Evolutionary conservation across 257 asterid genomes (phyloP), one percentile per base, ranked within the genome.

Genomic region (Fraxinus americana): DNA sequence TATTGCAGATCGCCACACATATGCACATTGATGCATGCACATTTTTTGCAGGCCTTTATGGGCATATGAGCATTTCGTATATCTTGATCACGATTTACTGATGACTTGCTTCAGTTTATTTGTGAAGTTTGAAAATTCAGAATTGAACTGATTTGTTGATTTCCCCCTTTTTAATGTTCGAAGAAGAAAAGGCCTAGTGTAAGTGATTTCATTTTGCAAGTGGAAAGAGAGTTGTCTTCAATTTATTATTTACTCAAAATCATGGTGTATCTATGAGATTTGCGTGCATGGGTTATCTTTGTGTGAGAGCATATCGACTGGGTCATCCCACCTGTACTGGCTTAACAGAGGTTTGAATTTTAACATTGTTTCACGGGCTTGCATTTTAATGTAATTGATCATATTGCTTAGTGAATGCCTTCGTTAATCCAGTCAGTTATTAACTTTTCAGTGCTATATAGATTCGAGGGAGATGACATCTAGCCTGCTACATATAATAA

Each of bases 21-120:
- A 23, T 68, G 80, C 7, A 70, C 57, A 78, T 78, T 70, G 73
- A 70, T 76, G 78, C 73, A 69, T 79, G 78, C 74, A 41, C 27
- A 2, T 14, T 52, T 52, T 52, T 52, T 52, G 25, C 63, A 52
- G 25, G 9, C 17, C 17, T 52, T 50, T 50, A 14, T 12, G 59
- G n/a, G 7, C 4, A 14, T 50, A 50, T n/a, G 30, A 61, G 32
- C 14, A 61, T 61, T 21, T 61, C 13, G 67, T 29, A 61, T 13
- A 2, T 50, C 21, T 50, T 50, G 61, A 50, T 50, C 61, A 50
- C 23, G 61, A 50, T 50, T 50, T 50, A 17, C 23, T 50, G 61
- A 23, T 61, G 32, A 61, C 7, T 61, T 23, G 29, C 30, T 9
- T 61, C 12, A 23, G 25, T 61, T 61, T 23, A 61, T 61, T 23